Conservation (phyloP, 169 alveolate species). For the Plasmodium knowlesi region DNA sequence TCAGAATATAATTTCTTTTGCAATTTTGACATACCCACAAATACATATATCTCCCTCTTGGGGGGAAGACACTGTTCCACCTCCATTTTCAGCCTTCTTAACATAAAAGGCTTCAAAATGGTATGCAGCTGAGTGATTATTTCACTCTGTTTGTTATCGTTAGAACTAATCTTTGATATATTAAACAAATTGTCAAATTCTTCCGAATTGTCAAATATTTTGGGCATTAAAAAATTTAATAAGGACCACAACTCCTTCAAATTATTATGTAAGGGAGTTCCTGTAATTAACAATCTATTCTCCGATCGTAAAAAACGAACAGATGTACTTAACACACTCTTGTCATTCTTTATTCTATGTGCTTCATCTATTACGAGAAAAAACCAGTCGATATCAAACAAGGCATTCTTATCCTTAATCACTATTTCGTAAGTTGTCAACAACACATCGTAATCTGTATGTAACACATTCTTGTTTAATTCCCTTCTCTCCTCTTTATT, state of each 20-base stretch:
- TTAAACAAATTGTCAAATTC: constrained; percentile 97
- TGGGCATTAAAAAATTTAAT: constrained; percentile 97
- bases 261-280: constrained; percentile 99
- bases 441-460: constrained; percentile 92
- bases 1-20: constrained; percentile 94
- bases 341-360: constrained; percentile 97
- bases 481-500: constrained; percentile 92
- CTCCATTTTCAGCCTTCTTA: constrained; percentile 97
- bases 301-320: constrained; percentile 92
- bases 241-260: constrained; percentile 99
- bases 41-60: constrained; percentile 91
- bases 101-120: constrained; percentile 97
- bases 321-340: constrained; percentile 94
- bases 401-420: constrained; percentile 93
- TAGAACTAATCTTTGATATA: constrained; percentile 77
- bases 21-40: constrained; percentile 94
- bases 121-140: constrained; percentile 94
- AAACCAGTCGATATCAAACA: constrained; percentile 93
- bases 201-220: constrained; percentile 95
- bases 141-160: constrained; percentile 79
- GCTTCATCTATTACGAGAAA: constrained; percentile 99
- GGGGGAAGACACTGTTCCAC: constrained; percentile 97
- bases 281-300: constrained; percentile 96
- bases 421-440: constrained; percentile 96
- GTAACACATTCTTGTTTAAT: constrained; percentile 78